Conservation (phyloP, 768 basidiomycete genomes). For the Xanthoconium stramineum region DNA sequence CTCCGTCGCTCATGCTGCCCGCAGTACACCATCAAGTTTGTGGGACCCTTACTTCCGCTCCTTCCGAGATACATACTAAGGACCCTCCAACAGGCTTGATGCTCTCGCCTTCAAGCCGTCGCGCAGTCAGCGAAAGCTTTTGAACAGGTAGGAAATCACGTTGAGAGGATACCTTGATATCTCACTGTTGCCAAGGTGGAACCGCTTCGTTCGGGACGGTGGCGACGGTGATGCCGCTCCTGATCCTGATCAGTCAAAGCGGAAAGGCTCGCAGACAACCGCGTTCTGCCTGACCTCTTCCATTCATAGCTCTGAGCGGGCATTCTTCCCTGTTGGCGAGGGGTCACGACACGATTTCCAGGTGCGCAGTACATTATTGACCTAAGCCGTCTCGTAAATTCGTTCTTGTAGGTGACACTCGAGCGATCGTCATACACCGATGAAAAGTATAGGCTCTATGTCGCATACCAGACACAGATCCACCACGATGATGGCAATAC, state of each 20-base stretch:
- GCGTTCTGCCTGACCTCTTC: constrained; percentile 43
- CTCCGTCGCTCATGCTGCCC: constrained; percentile 83
- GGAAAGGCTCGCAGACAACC: constrained; percentile 6
- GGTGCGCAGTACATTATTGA: constrained; percentile 34
- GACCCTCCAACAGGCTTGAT: constrained; percentile 51
- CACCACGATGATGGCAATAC: constrained; percentile 64
- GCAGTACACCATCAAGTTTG: constrained; percentile 88
- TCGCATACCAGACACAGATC: constrained; percentile 73
- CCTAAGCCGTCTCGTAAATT: not conserved
- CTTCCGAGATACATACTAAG: constrained; percentile 16
- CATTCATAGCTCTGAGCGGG: constrained; percentile 56
- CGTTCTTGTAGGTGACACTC: constrained; percentile 54
- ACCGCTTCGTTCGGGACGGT: constrained; percentile 57
- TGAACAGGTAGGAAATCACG: constrained; percentile 54
- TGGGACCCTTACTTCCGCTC: constrained; percentile 10
- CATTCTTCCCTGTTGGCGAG: constrained; percentile 27
- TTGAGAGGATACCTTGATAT: not conserved
- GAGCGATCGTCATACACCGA: constrained; percentile 72
- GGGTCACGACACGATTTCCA: constrained; percentile 54
- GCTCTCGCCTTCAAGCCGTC: constrained; percentile 63
- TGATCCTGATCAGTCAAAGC: constrained; percentile 7
- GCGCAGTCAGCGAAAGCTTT: constrained; percentile 68
- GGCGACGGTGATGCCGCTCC: constrained; percentile 27
- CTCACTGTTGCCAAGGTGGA: constrained; percentile 52
- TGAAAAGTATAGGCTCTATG: constrained; percentile 80